Percentiles rank a stretch among this genome's conserved stretches.
These are phyloP conservation scores for Capillidium heterosporum DNA, from an alignment of 371 early-diverging fungal species.

Conservation along the genomic window DNA sequence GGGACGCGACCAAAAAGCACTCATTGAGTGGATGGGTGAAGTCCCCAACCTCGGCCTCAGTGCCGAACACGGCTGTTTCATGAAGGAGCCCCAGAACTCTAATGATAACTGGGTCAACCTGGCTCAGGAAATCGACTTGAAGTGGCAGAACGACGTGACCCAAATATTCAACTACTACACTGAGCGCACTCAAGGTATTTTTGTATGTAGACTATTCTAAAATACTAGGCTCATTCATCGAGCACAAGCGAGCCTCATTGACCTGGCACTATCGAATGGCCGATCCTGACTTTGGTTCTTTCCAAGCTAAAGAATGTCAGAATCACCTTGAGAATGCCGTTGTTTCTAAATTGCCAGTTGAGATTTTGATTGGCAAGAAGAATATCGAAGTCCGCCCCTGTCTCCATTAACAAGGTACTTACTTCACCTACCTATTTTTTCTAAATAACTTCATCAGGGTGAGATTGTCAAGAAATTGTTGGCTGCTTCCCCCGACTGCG, in stretches of 20 bases:
- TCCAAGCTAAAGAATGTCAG: constrained; percentile 82
- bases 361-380: constrained; percentile 90
- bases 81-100: constrained; percentile 25
- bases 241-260: constrained; percentile 61
- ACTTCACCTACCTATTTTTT: background rate
- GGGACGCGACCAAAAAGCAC: constrained; percentile 67
- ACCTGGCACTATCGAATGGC: constrained; percentile 87
- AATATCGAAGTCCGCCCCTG: constrained; percentile 82
- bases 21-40: constrained; percentile 70
- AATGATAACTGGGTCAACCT: constrained; percentile 53
- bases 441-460: constrained; percentile 20
- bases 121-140: constrained; percentile 57
- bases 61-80: constrained; percentile 55
- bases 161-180: constrained; percentile 79
- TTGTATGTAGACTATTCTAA: constrained; percentile 9
- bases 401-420: constrained; percentile 37
- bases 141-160: constrained; percentile 69
- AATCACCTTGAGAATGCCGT: constrained; percentile 76
- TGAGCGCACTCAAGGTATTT: constrained; percentile 55
- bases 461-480: constrained; percentile 79
- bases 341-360: constrained; percentile 77
- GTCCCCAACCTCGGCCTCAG: constrained; percentile 61
- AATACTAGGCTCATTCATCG: constrained; percentile 41
- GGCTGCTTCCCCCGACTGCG: constrained; percentile 31
- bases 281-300: constrained; percentile 54